Evolutionary conservation across 108 stramenopile species (phyloP), one percentile per base, ranked within the genome.

Genomic region (Skeletonema grethae): DNA sequence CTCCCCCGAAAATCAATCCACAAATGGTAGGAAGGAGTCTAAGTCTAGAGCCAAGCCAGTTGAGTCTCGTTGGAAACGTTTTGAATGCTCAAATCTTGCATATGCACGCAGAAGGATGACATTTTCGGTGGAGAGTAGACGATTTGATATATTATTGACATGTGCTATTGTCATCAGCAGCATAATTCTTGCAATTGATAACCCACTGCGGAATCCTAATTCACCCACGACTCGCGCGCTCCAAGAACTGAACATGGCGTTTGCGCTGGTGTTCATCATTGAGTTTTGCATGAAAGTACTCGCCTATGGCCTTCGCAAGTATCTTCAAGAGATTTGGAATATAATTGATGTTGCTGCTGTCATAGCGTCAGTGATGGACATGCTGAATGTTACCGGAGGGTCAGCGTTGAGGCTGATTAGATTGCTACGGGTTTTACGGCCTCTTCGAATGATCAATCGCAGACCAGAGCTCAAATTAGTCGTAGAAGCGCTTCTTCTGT

Each of bases 401-500:
- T 66, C 45, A 46, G 41, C 70, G 7, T 70, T 93, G 28, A 70
- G 75, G 57, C 61, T 73, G 4, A 45, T 92, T 22, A 66, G 88
- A 12, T 53, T 84, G 9, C 43, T 91, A 4, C 73, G 92, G 25
- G 85, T 88, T n/a, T 84, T 93, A 15, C 84, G 92, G 7, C 89
- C 90, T 20, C 65, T 93, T 58, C 63, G 87, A 16, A 84, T 93
- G 85, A 73, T 93, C 60, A 83, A 73, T 18, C 73, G 89, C 4
- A 73, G 76, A 64, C 86, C 87, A 24, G 87, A 85, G n/a, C 62
- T 93, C 43, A 85, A 87, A 59, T 50, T 90, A 8, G 89, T 93
- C 24, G 83, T 93, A 24, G 87, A 93, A 68, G 86, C 89, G 15
- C 58, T 93, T 9, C 70, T 93, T 20, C 56, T 76, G n/a, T 76